phyloP scores from a whole-genome alignment of 2,329 filamentous ascomycete genomes.

The Lasiodiplodia sp. region DNA sequence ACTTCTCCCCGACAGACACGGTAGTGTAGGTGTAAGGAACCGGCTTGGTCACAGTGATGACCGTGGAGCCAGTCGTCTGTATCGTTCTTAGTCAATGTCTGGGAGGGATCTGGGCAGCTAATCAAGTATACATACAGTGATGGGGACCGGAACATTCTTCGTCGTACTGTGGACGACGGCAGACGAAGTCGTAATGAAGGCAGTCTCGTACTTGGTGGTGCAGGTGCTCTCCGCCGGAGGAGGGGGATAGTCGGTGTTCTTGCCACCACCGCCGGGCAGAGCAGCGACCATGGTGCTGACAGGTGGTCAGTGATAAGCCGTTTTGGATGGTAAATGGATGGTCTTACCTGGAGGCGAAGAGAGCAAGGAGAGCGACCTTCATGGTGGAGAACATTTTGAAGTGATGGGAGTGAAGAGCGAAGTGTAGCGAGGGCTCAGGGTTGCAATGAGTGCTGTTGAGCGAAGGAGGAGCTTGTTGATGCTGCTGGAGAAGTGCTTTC shows the following conservation, averaged over 20 bases:
- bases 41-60: slow-evolving; percentile 32
- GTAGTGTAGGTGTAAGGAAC: slow-evolving; percentile 31
- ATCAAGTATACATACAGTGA: slow-evolving; percentile 5
- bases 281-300: slow-evolving; percentile 22
- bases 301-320: neutral
- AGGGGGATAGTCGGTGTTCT: neutral
- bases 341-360: slow-evolving; percentile 25
- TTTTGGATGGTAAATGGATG: neutral
- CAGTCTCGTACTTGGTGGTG: slow-evolving; percentile 20
- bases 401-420: slow-evolving; percentile 15
- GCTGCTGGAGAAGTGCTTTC: slow-evolving; percentile 23
- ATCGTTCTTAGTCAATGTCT: slow-evolving; percentile 1
- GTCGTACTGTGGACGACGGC: slow-evolving; percentile 8
- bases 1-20: neutral
- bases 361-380: slow-evolving; percentile 26
- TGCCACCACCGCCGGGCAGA: slow-evolving; percentile 10
- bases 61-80: slow-evolving; percentile 1
- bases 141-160: slow-evolving; percentile 10
- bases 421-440: slow-evolving; percentile 32
- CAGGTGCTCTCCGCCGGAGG: slow-evolving; percentile 16
- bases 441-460: slow-evolving; percentile 29
- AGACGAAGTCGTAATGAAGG: neutral
- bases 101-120: neutral
- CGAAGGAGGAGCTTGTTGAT: slow-evolving; percentile 29
- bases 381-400: slow-evolving; percentile 27